Evolutionary conservation across 2,329 filamentous ascomycete genomes (phyloP).

Genomic region (Cercospora zeina): DNA sequence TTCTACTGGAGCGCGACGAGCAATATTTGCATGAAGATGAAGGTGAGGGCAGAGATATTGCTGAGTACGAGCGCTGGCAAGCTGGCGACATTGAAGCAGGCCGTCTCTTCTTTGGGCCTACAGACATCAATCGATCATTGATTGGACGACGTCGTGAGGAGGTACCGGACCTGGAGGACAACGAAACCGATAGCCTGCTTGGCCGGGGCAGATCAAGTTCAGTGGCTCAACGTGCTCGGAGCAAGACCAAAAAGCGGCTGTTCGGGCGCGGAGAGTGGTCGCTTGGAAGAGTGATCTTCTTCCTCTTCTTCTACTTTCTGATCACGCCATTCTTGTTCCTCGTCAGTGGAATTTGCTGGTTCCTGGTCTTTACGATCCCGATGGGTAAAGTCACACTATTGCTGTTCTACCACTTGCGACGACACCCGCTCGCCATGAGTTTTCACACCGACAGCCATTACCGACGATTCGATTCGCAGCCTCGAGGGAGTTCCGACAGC

Average conservation of each 20-base stretch:
- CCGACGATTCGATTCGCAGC: slow-evolving; percentile 64
- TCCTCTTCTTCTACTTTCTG: slow-evolving; percentile 90
- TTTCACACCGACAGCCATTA: slow-evolving; percentile 85
- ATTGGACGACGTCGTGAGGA: slow-evolving; percentile 84
- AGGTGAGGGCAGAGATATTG: slow-evolving; percentile 93
- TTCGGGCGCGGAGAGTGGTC: slow-evolving; percentile 98
- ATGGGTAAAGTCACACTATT: slow-evolving; percentile 96
- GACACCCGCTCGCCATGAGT: slow-evolving; percentile 87
- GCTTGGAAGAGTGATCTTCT: slow-evolving; percentile 90
- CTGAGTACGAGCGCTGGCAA: slow-evolving; percentile 99
- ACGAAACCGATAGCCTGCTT: slow-evolving; percentile 87
- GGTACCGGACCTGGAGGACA: slow-evolving; percentile 70
- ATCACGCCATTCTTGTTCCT: slow-evolving; percentile 83
- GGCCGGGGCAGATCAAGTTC: slow-evolving; percentile 52
- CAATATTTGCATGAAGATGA: slow-evolving; percentile 92
- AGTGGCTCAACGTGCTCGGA: slow-evolving; percentile 30
- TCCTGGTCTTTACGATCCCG: slow-evolving; percentile 95
- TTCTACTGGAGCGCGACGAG: slow-evolving; percentile 89
- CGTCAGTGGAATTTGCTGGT: slow-evolving; percentile 88
- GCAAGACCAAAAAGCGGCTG: slow-evolving; percentile 70
- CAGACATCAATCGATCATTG: slow-evolving; percentile 67
- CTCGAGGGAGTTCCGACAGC: slow-evolving; percentile 48
- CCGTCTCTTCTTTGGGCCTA: slow-evolving; percentile 90
- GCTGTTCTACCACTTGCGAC: slow-evolving; percentile 84
- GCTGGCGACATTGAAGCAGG: slow-evolving; percentile 95